Percentiles rank a stretch among this genome's conserved stretches.
These are phyloP conservation scores for Collariella sp. DNA, from an alignment of 495 filamentous ascomycete species.

Conservation along the genomic window DNA sequence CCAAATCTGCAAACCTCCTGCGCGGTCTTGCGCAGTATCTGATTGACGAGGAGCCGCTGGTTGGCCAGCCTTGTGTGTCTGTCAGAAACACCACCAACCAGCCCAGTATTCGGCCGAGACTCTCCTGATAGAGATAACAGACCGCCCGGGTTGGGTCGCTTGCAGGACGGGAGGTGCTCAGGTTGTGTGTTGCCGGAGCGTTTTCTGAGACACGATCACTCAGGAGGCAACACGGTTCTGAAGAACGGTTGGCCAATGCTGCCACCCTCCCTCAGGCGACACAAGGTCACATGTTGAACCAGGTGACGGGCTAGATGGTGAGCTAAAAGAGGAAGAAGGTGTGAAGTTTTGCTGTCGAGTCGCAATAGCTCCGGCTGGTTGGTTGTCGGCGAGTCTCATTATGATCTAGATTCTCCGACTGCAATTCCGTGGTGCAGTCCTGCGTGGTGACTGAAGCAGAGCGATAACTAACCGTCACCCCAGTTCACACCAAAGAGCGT, in stretches of 20 bases:
- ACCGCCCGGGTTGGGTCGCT: too few species aligned
- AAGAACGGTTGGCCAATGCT: not conserved
- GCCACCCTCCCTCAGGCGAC: not conserved
- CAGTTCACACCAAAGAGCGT: not conserved
- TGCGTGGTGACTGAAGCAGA: not conserved
- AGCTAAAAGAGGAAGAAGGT: not conserved
- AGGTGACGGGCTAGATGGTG: not conserved
- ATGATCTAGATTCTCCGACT: not conserved
- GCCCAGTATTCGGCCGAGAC: not conserved
- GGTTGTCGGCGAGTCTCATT: not conserved
- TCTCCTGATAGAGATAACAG: not conserved
- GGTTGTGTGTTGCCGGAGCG: not conserved
- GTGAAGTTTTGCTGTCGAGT: not conserved
- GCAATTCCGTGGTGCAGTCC: conserved; percentile 6
- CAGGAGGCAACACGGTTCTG: not conserved
- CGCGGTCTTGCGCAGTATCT: not conserved
- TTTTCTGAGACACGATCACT: not conserved
- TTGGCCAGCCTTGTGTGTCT: not conserved
- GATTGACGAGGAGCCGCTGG: not conserved
- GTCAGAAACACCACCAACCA: not conserved
- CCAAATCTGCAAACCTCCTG: not conserved
- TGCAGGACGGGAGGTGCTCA: not conserved
- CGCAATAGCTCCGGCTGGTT: not conserved
- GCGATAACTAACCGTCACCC: not conserved
- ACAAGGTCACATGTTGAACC: conserved; percentile 4